A percentile compares a stretch with the other conserved stretches of the same genome.
Evolutionary conservation across 192 early-diverging fungal species (phyloP).

Genomic region (Rhizophagus sp.): DNA sequence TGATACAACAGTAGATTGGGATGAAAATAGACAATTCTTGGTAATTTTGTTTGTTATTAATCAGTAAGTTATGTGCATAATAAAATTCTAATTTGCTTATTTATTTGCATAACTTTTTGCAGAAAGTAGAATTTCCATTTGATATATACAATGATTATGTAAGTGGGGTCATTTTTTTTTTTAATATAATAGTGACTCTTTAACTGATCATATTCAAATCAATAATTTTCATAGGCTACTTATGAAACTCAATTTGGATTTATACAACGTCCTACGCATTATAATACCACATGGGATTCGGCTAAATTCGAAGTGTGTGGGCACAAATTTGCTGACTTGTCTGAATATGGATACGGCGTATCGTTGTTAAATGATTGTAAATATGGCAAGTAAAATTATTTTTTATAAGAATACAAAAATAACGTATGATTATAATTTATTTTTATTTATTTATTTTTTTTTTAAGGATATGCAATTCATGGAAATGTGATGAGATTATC

Average conservation of each 20-base stretch:
- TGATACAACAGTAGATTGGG: slow-evolving; percentile 87
- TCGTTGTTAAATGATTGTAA: slow-evolving; percentile 96
- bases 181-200: not conserved
- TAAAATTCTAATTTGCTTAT: slow-evolving; percentile 5
- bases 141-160: slow-evolving; percentile 74
- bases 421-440: not conserved
- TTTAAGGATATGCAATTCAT: slow-evolving; percentile 70
- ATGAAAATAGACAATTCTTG: slow-evolving; percentile 86
- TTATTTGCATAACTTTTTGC: not conserved
- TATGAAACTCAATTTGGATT: slow-evolving; percentile 97
- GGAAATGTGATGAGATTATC: slow-evolving; percentile 82
- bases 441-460: not conserved
- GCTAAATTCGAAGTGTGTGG: slow-evolving; percentile 96
- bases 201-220: not conserved
- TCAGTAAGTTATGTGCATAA: not conserved
- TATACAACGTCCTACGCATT: slow-evolving; percentile 91
- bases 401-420: not conserved
- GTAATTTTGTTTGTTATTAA: slow-evolving; percentile 38
- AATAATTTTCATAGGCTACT: slow-evolving; percentile 60
- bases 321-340: slow-evolving; percentile 97
- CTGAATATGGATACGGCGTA: slow-evolving; percentile 93
- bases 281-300: slow-evolving; percentile 90
- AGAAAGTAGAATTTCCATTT: slow-evolving; percentile 93
- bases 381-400: slow-evolving; percentile 55
- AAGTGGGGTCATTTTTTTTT: slow-evolving; percentile 9